Evolutionary conservation across 192 early-diverging fungal genomes (phyloP), one percentile per base, ranked within the genome.

Genomic region (Lobosporangium transversale): DNA sequence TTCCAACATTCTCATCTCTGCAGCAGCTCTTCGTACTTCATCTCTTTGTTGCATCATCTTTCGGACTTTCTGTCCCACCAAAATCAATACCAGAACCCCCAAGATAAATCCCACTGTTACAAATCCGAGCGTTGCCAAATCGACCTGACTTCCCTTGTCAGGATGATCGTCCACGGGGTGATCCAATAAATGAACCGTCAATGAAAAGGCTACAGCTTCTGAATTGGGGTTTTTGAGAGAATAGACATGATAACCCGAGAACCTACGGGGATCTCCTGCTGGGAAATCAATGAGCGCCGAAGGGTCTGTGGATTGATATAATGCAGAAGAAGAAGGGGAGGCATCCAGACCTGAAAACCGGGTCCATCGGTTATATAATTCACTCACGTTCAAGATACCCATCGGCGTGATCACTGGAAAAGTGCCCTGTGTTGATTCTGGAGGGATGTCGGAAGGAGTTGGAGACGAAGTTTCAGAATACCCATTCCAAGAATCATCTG

Each of bases 211-310:
- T 21, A 76, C 2, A 0, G 24, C 20, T 2, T 14, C n/a, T 1
- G 56, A 15, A 26, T 54, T 55, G 2, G 37, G 17, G 47, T 79
- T 79, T 18, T 53, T 66, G 33, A 79, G 32, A 2, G 63, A 67
- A 47, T 66, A 79, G 10, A 79, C 62, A 62, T 79, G 64, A 24
- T 79, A 79, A 2, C 78, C 78, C 12, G 68, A 66, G 21, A 79
- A 79, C 35, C 78, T 68, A 20, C 78, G 32, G 8, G 78, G 68
- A 40, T 79, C 78, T 20, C 30, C 47, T 2, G 68, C 54, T 17
- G 11, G 7, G 33, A 79, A 79, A 2, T 43, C 49, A 8, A 71
- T 21, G 3, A 45, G 18, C 15, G 62, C 53, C n/a, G n/a, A n/a
- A n/a, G n/a, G n/a, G 4, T 6, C 30, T 8, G 45, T 27, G 2